These are phyloP conservation scores for Chara braunii DNA, from an alignment of 139 green algal species.

Conservation along the genomic window DNA sequence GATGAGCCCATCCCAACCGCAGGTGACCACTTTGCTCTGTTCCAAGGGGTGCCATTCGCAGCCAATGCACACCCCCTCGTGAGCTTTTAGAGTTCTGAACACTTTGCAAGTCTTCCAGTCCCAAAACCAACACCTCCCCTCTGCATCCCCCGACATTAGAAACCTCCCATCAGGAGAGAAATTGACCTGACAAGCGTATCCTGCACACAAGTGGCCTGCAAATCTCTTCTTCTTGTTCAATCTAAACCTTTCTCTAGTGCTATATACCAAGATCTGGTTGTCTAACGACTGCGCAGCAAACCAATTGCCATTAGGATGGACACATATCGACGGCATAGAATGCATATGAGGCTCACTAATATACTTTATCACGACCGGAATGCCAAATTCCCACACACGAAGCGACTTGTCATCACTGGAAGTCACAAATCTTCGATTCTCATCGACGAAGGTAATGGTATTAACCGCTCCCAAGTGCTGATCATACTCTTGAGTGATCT, in stretches of 20 bases:
- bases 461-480: constrained; percentile 94
- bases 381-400: constrained; percentile 95
- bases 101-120: constrained; percentile 85
- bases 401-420: constrained; percentile 90
- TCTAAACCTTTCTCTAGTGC: constrained; percentile 75
- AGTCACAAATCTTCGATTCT: constrained; percentile 49
- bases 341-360: constrained; percentile 91
- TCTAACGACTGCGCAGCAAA: constrained; percentile 46
- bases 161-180: constrained; percentile 68
- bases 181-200: constrained; percentile 75
- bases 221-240: constrained; percentile 83
- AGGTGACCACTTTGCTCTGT: constrained; percentile 83
- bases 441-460: constrained; percentile 94
- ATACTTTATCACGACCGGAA: constrained; percentile 71
- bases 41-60: constrained; percentile 88
- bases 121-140: constrained; percentile 90
- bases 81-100: constrained; percentile 57
- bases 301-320: constrained; percentile 60
- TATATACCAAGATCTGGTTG: constrained; percentile 82
- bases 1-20: constrained; percentile 70
- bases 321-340: constrained; percentile 70
- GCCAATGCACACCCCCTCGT: constrained; percentile 89
- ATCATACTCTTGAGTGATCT: constrained; percentile 90
- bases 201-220: constrained; percentile 64
- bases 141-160: constrained; percentile 78